Conservation (phyloP, 768 basidiomycete species). For the Cyathus striatus region DNA sequence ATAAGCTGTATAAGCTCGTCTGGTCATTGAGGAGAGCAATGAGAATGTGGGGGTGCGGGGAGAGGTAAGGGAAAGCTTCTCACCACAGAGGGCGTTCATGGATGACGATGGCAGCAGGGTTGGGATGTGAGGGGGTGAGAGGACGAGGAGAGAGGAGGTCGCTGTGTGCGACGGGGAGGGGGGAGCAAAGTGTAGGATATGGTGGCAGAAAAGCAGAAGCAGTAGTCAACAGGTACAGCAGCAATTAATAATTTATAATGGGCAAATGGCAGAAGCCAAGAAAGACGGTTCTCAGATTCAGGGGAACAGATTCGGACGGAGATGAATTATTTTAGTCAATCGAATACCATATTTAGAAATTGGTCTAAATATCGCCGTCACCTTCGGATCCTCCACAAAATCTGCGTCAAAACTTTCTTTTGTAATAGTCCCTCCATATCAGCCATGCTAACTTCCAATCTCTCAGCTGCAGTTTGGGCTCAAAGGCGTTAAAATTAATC, state of each 20-base stretch:
- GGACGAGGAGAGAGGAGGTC: constrained; percentile 7
- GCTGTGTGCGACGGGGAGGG: constrained; percentile 6
- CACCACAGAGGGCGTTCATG: constrained; percentile 70
- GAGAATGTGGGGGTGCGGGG: constrained; percentile 7
- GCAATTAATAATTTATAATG: constrained; percentile 3
- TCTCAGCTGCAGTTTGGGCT: constrained; percentile 53
- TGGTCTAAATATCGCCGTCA: constrained; percentile 15
- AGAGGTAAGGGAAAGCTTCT: constrained; percentile 15
- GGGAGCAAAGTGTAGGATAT: constrained; percentile 14
- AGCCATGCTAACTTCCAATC: constrained; percentile 79
- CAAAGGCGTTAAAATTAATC: constrained; percentile 68
- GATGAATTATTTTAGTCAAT: constrained; percentile 42
- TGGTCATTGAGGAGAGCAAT: no score
- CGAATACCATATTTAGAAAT: constrained; percentile 24
- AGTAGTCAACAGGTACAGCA: no score
- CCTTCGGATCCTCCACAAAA: constrained; percentile 6
- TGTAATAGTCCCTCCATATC: constrained; percentile 45
- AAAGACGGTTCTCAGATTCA: constrained; percentile 13
- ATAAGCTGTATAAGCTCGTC: constrained; percentile 70
- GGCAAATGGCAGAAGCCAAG: constrained; percentile 22
- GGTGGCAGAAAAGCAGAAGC: constrained; percentile 15
- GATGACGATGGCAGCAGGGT: constrained; percentile 5
- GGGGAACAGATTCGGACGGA: constrained; percentile 34
- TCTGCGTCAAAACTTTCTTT: constrained; percentile 29
- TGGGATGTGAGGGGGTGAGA: constrained; percentile 4